These are phyloP conservation scores for Recurvomyces mirabilis DNA, from an alignment of 495 filamentous ascomycete genomes.

Conservation along the genomic window DNA sequence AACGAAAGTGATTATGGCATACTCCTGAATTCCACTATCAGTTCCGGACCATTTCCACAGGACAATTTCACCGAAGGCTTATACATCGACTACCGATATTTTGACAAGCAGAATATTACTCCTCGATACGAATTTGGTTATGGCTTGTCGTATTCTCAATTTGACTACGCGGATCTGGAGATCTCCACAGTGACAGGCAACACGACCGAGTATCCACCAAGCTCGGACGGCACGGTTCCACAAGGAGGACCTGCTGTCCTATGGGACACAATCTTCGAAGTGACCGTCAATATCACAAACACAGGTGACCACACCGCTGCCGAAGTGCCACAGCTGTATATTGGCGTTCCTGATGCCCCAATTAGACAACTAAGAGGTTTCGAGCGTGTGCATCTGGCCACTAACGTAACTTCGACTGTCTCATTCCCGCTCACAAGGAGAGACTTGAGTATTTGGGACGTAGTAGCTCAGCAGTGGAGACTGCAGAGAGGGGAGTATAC, in stretches of 20 bases:
- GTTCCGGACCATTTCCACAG: slow-evolving; percentile 63
- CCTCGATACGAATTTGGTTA: slow-evolving; percentile 85
- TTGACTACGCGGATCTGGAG: slow-evolving; percentile 42
- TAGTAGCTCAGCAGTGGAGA: slow-evolving; percentile 25
- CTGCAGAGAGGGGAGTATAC: too few relatives aligned
- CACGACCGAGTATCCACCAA: not conserved
- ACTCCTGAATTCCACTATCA: slow-evolving; percentile 58
- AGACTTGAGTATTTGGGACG: slow-evolving; percentile 50
- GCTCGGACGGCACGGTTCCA: not conserved
- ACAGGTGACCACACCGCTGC: slow-evolving; percentile 40
- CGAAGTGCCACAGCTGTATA: slow-evolving; percentile 51
- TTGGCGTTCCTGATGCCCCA: slow-evolving; percentile 26
- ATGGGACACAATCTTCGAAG: slow-evolving; percentile 35
- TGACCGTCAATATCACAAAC: slow-evolving; percentile 41
- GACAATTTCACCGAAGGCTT: slow-evolving; percentile 71
- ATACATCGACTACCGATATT: slow-evolving; percentile 85
- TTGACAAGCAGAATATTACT: slow-evolving; percentile 60
- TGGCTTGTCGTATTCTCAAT: slow-evolving; percentile 79
- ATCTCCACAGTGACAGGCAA: not conserved
- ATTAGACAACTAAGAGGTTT: slow-evolving; percentile 49
- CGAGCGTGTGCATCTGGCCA: slow-evolving; percentile 39
- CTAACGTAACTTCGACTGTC: slow-evolving; percentile 35
- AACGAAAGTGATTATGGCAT: slow-evolving; percentile 61
- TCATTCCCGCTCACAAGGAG: slow-evolving; percentile 40
- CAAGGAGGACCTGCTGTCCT: slow-evolving; percentile 24